phyloP scores from a whole-genome alignment of 805 yeast species.

The Yarrowia sp. region DNA sequence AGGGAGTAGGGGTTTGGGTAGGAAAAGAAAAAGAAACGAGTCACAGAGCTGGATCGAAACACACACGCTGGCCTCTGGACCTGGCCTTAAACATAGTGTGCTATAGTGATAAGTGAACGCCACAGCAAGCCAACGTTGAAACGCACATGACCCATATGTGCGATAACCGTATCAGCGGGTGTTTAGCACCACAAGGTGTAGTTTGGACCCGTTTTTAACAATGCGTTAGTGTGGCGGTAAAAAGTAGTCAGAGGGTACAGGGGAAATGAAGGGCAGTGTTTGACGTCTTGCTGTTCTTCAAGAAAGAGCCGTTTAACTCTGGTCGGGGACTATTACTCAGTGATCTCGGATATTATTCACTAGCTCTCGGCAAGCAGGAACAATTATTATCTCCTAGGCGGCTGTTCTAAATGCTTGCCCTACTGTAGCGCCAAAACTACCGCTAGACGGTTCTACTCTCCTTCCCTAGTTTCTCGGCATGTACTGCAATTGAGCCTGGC shows the following conservation, averaged over 20 bases:
- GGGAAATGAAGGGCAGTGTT: too few species aligned
- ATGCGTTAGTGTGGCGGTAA: background rate
- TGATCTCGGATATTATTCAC: too few species aligned
- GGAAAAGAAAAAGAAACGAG: background rate
- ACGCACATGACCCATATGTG: conserved; percentile 14
- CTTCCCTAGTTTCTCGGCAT: background rate
- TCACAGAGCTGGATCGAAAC: background rate
- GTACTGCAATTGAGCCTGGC: background rate
- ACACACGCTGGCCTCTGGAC: background rate
- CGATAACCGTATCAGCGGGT: conserved; percentile 17
- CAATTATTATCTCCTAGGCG: too few species aligned
- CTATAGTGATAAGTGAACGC: background rate
- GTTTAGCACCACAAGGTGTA: background rate
- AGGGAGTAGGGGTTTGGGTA: background rate
- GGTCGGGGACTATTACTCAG: too few species aligned
- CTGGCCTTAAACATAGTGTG: background rate
- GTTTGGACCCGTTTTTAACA: background rate
- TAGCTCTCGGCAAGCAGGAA: too few species aligned
- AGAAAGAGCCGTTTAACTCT: too few species aligned
- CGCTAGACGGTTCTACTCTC: too few species aligned
- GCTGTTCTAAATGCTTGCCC: too few species aligned
- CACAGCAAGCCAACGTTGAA: conserved; percentile 27
- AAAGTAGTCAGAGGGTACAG: too few species aligned
- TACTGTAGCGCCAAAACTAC: too few species aligned
- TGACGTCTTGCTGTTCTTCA: too few species aligned